Evolutionary conservation across 495 filamentous ascomycete species (phyloP), one percentile per base, ranked within the genome.

Genomic region (Annulohypoxylon moriforme): DNA sequence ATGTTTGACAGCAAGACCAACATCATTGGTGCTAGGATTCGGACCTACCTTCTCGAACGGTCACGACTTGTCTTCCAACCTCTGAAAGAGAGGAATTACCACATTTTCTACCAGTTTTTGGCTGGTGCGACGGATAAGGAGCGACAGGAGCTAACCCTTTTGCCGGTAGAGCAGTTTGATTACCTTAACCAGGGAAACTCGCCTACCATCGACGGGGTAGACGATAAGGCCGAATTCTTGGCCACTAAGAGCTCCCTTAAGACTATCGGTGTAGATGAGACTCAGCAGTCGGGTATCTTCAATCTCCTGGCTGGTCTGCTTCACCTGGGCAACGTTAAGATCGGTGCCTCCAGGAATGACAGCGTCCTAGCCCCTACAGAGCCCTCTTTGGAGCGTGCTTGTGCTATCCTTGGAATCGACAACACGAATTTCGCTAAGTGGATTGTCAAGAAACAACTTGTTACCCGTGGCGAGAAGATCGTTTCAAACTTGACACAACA

Each of bases 11-110:
- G 91, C 66, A 89, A 89, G 71, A 97, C 94, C 60, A 96, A 97
- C 76, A 99, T 99, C 77, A 97, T 99, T 75, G 96, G 96, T 64
- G 96, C 96, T 29, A 95, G 94, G 83, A 98, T 99, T 72, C 85
- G 96, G 71, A 98, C 94, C 36, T 99, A 98, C 79, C 85, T 99
- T 55, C 83, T 99, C 36, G 96, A 99, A 80, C 91, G 96, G 73
- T 98, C 96, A 52, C 91, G 96, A 77, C 84, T 99, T 75, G 96
- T 99, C n/a, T 98, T 98, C 77, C 96, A 99, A 77, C 96, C 96
- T 18, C 83, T 98, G 36, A 98, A 97, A 78, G 96, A 99, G 81
- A 88, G 96, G 66, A 99, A 99, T 79, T 99, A 99, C 80, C 96
- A 99, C 81, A 95, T 99, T 72, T 99, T 99, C 82, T 98, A 99